phyloP scores from a whole-genome alignment of 2,329 filamentous ascomycete genomes.

The Fusarium xylarioides region DNA sequence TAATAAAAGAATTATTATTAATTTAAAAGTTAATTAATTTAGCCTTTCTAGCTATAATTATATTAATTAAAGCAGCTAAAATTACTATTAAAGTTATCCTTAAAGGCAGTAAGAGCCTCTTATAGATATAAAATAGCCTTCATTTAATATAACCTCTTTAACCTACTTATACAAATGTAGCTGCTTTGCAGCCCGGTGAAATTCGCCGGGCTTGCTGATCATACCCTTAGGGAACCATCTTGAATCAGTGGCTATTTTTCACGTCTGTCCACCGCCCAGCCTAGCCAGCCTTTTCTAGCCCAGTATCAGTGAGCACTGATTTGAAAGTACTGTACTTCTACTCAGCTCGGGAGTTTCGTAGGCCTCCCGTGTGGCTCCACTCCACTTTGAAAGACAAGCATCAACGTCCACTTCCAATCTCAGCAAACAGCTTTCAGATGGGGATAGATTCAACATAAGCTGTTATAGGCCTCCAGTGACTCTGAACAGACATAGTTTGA shows the following conservation, averaged over 20 bases:
- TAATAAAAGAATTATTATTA: too few relatives aligned
- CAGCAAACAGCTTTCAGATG: conserved; percentile 25
- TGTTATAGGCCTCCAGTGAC: background rate
- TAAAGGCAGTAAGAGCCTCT: too few relatives aligned
- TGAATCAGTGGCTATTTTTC: background rate
- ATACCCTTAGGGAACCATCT: background rate
- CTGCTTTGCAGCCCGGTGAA: too few relatives aligned
- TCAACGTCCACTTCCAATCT: conserved; percentile 29
- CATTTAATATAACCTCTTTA: too few relatives aligned
- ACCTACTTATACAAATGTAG: too few relatives aligned
- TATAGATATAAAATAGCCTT: too few relatives aligned
- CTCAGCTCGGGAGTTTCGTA: conserved; percentile 27
- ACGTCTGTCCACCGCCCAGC: background rate
- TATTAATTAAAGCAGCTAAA: too few relatives aligned
- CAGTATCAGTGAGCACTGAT: background rate
- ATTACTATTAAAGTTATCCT: too few relatives aligned
- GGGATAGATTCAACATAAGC: background rate
- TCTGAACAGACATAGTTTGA: background rate
- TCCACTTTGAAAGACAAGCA: conserved; percentile 20
- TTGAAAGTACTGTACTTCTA: conserved; percentile 16
- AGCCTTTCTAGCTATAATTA: too few relatives aligned
- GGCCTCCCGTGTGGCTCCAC: conserved; percentile 20
- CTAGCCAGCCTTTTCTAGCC: background rate
- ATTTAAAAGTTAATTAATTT: too few relatives aligned
- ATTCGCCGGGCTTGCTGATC: too few relatives aligned